Conservation (phyloP, 2,329 filamentous ascomycete genomes). For the Teratosphaeria epicoccoides region DNA sequence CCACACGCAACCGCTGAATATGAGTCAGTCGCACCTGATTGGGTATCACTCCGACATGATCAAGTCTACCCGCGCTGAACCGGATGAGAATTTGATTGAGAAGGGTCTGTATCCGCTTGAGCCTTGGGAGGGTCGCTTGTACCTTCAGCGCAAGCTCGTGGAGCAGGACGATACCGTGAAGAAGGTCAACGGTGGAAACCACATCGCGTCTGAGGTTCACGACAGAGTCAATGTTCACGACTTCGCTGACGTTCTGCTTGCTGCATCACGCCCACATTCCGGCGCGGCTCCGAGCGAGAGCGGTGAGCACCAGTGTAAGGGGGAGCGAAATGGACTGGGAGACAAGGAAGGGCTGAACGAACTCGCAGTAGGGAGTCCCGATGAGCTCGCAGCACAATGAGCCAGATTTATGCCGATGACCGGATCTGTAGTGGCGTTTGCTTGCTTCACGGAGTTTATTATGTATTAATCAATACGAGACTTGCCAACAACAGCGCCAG, state of each 20-base stretch:
- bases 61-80: conserved; percentile 9
- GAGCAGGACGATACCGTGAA: conserved; percentile 12
- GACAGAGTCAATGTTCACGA: background rate
- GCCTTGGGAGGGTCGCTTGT: conserved; percentile 29
- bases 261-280: background rate
- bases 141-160: conserved; percentile 16
- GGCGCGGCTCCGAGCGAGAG: background rate
- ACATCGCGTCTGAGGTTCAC: background rate
- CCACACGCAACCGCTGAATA: conserved; percentile 5
- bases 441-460: background rate
- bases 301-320: background rate
- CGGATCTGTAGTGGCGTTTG: background rate
- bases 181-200: background rate
- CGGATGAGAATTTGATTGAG: conserved; percentile 38
- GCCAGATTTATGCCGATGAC: background rate
- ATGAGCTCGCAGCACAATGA: background rate
- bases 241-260: background rate
- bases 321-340: background rate
- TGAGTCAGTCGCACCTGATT: background rate
- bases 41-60: conserved; percentile 6
- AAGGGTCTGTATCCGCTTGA: conserved; percentile 17
- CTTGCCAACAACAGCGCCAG: no score
- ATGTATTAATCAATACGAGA: no score
- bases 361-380: background rate
- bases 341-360: background rate